phyloP scores from a whole-genome alignment of 257 asterid genomes.

The Agastache rugosa region DNA sequence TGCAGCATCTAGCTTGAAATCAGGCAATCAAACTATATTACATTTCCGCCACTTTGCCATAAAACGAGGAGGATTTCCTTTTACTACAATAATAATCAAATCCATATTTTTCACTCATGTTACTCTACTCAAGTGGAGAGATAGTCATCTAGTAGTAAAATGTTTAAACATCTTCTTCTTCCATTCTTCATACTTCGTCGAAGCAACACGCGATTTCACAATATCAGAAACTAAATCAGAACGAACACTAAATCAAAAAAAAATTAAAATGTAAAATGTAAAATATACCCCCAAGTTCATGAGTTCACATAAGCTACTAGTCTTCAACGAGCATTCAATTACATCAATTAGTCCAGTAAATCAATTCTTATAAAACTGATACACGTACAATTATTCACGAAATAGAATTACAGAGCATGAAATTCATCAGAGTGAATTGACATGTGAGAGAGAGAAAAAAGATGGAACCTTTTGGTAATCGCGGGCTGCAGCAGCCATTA shows the following conservation, averaged over 20 bases:
- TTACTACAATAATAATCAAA: background rate
- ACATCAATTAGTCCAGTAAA: conserved; percentile 6
- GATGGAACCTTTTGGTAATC: conserved; percentile 86
- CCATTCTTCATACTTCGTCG: background rate
- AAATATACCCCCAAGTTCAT: background rate
- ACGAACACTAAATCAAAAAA: background rate
- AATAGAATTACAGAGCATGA: conserved; percentile 16
- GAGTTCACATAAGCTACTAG: conserved; percentile 17
- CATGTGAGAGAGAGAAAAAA: background rate
- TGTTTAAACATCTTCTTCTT: background rate
- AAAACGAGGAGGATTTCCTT: background rate
- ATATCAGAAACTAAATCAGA: conserved; percentile 9
- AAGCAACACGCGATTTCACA: background rate
- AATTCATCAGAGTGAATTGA: conserved; percentile 2
- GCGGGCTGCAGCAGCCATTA: conserved; percentile 99
- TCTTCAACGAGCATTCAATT: conserved; percentile 1
- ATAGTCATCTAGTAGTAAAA: conserved; percentile 6
- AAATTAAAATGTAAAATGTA: background rate
- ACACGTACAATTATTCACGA: background rate
- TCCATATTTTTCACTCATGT: background rate
- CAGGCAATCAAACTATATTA: background rate
- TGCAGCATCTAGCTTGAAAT: conserved; percentile 22
- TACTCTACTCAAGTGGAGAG: background rate
- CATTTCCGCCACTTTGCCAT: background rate
- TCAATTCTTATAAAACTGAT: background rate